Evolutionary conservation across 305 asterid genomes (phyloP), one percentile per base, ranked within the genome.

Genomic region (Fraxinus albicans): DNA sequence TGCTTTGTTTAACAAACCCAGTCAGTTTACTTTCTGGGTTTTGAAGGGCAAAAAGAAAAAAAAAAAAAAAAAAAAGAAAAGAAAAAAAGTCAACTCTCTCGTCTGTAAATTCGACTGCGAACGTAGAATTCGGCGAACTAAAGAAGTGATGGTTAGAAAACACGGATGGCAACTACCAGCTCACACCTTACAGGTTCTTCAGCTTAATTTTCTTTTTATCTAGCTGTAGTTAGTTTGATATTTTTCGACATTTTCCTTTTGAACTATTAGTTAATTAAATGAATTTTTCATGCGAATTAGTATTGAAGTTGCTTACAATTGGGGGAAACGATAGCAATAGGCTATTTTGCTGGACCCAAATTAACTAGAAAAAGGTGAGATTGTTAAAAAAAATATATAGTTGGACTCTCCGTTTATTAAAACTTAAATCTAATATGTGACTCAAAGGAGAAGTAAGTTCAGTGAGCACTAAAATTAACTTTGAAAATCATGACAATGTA

Each of bases 91-190:
- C 72, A 23, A 0, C 34, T 65, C n/a, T 67, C 19, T 27, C 35
- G 42, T 2, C 10, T 31, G 42, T 29, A 10, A 29, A 70, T 13
- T 29, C 42, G 76, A 31, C 21, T 29, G 76, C 5, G 42, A 31
- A 15, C 40, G 31, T 31, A 70, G 10, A 70, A 13, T 31, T 74
- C 73, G 84, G 72, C 72, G 82, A 72, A 80, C 82, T 69, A 36
- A 17, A 76, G 81, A 80, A 89, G 95, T 80, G 83, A 96, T 96
- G 99, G 97, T 93, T 96, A 94, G 99, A 84, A 92, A 93, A 86
- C 98, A 96, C 89, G 99, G 99, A 80, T 96, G 98, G 98, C 97
- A 96, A 88, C 80, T 96, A 75, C 98, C 99, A 6, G 98, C 99
- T 9, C 98, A 96, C 86, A 92, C 98, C 84, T 91, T 94, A 86